Conservation (phyloP, 208 protist species). For the Sergeia podlipaevii region DNA sequence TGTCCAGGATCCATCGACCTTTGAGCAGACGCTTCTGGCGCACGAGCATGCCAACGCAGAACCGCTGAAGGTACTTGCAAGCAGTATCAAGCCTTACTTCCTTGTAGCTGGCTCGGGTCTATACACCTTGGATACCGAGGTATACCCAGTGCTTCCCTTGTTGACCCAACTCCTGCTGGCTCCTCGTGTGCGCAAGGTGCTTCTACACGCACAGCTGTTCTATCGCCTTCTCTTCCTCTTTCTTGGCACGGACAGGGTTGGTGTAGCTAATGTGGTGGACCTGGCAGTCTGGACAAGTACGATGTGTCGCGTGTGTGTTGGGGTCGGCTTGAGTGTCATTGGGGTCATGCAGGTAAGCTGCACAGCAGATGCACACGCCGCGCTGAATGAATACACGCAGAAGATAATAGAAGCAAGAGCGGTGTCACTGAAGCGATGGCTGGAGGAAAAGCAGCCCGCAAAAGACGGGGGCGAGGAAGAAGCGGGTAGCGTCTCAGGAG, state of each 20-base stretch:
- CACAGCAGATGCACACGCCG: too few relatives aligned
- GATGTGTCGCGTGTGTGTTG: conserved; percentile 6
- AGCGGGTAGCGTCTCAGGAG: too few relatives aligned
- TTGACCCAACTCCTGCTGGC: conserved; percentile 48
- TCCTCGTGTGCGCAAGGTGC: conserved; percentile 36
- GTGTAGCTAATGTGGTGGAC: conserved; percentile 59
- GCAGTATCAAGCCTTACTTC: conserved; percentile 35
- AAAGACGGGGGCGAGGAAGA: too few relatives aligned
- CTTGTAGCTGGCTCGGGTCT: conserved; percentile 24
- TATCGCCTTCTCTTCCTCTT: conserved; percentile 68
- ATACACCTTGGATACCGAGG: conserved; percentile 40
- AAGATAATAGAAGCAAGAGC: too few relatives aligned
- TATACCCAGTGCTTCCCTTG: conserved; percentile 39
- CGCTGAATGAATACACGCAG: too few relatives aligned
- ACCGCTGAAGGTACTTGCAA: conserved; percentile 16
- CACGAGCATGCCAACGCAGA: conserved; percentile 27
- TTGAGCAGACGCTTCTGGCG: conserved; percentile 23
- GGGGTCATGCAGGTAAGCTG: too few relatives aligned
- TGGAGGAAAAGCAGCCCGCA: too few relatives aligned
- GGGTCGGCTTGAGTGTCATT: not conserved
- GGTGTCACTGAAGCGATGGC: too few relatives aligned
- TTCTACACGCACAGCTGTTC: conserved; percentile 41
- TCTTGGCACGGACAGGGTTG: conserved; percentile 71
- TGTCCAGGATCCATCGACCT: conserved; percentile 33
- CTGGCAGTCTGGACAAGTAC: conserved; percentile 32